Evolutionary conservation across 176 grass and related monocot species (phyloP).

Genomic region (Zoysia pacifica): DNA sequence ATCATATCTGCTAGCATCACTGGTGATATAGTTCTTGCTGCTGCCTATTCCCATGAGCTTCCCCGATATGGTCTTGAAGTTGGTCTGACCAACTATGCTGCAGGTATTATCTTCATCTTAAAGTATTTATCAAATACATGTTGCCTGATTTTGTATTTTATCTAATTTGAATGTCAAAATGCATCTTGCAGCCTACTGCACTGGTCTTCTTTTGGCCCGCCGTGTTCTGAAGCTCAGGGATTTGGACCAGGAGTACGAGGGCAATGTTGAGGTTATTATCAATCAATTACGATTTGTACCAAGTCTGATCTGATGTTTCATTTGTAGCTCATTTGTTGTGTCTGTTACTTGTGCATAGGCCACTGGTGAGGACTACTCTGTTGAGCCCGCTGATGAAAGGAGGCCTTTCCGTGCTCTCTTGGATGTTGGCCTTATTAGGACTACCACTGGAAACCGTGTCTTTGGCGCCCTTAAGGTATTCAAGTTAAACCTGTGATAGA

Average conservation of each 20-base stretch:
- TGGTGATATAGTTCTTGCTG: constrained; percentile 70
- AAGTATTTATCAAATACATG: not conserved
- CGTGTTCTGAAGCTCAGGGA: constrained; percentile 67
- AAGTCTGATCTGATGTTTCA: not conserved
- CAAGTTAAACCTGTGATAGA: no score
- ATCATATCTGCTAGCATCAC: constrained; percentile 63
- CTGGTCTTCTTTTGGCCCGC: constrained; percentile 75
- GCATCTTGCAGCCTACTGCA: constrained; percentile 67
- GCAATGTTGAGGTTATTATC: constrained; percentile 65
- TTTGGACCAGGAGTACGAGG: constrained; percentile 75
- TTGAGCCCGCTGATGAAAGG: constrained; percentile 76
- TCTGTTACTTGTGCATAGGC: constrained; percentile 35
- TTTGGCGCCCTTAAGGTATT: constrained; percentile 86
- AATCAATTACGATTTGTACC: not conserved
- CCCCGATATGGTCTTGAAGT: constrained; percentile 74
- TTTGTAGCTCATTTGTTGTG: not conserved
- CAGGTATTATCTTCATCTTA: constrained; percentile 36
- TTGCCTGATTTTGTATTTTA: not conserved
- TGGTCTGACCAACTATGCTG: constrained; percentile 84
- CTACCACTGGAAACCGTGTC: constrained; percentile 78
- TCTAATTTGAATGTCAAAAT: not conserved
- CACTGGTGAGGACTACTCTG: constrained; percentile 80
- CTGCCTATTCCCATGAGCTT: constrained; percentile 82
- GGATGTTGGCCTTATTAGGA: constrained; percentile 82
- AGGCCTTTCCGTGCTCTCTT: constrained; percentile 83